Conservation (phyloP, 1,284 basidiomycete species). For the Paramarasmius palmivorus region DNA sequence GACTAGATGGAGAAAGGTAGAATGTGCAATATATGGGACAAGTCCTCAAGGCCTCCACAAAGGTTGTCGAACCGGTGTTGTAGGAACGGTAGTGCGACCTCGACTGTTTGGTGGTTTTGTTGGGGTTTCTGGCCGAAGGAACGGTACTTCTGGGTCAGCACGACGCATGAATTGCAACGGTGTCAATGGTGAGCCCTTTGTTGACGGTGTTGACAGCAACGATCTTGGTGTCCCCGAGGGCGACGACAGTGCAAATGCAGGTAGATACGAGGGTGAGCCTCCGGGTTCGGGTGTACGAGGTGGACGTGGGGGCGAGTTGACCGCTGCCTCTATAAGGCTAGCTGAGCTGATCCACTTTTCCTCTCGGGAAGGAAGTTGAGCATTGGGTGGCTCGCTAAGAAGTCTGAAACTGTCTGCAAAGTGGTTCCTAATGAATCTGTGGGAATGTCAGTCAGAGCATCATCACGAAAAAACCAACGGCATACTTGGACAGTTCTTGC, state of each 20-base stretch:
- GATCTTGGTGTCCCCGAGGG: slow-evolving; percentile 50
- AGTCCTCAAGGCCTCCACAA: slow-evolving; percentile 42
- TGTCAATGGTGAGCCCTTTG: slow-evolving; percentile 47
- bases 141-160: slow-evolving; percentile 40
- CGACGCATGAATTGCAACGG: slow-evolving; percentile 51
- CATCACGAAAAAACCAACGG: slow-evolving; percentile 15
- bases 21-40: background rate
- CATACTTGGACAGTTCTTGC: slow-evolving; percentile 85
- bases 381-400: slow-evolving; percentile 55
- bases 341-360: slow-evolving; percentile 84
- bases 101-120: slow-evolving; percentile 22
- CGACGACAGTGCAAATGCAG: slow-evolving; percentile 46
- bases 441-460: slow-evolving; percentile 15
- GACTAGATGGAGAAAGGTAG: background rate
- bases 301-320: slow-evolving; percentile 42
- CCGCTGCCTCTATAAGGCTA: slow-evolving; percentile 56
- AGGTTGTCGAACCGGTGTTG: slow-evolving; percentile 34
- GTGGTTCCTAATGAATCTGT: slow-evolving; percentile 84
- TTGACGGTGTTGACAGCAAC: slow-evolving; percentile 43
- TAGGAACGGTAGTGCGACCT: slow-evolving; percentile 27
- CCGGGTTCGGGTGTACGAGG: slow-evolving; percentile 72
- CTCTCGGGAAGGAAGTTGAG: slow-evolving; percentile 49
- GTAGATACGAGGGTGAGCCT: slow-evolving; percentile 33
- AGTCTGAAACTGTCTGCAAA: slow-evolving; percentile 79
- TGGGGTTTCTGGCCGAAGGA: slow-evolving; percentile 30